Evolutionary conservation across 2,329 filamentous ascomycete species (phyloP).

Genomic region (Torrubiellomyces zombiae): DNA sequence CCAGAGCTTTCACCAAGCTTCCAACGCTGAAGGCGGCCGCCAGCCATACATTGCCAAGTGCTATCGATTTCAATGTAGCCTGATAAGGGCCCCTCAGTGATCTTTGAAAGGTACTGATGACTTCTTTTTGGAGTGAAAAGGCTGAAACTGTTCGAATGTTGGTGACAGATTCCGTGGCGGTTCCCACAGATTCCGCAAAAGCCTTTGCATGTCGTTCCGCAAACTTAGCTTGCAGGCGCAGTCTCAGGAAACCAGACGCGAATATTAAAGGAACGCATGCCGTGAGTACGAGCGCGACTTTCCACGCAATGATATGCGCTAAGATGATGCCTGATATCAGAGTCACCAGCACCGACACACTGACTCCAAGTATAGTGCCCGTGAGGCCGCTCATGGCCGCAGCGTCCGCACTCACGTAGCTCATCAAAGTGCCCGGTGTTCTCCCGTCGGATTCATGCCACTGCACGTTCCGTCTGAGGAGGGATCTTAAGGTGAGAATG

Average conservation of each 20-base stretch:
- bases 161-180: not conserved
- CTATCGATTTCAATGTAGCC: too few relatives aligned
- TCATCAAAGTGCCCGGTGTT: conserved; percentile 39
- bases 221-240: not conserved
- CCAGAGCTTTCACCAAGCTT: conserved; percentile 44
- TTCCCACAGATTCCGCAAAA: not conserved
- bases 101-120: conserved; percentile 26
- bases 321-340: conserved; percentile 46
- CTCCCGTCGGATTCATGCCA: conserved; percentile 49
- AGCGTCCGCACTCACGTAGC: conserved; percentile 48
- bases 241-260: not conserved
- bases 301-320: conserved; percentile 53
- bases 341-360: conserved; percentile 46
- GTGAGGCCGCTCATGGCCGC: conserved; percentile 44
- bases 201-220: not conserved
- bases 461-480: conserved; percentile 45
- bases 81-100: conserved; percentile 31
- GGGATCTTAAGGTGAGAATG: conserved; percentile 39
- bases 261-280: not conserved
- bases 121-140: not conserved
- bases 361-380: conserved; percentile 47
- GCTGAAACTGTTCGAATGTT: not conserved
- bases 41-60: conserved; percentile 18
- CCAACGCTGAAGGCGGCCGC: conserved; percentile 30
- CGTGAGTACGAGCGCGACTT: conserved; percentile 42